phyloP scores from a whole-genome alignment of 2,329 filamentous ascomycete genomes.

The Diaporthe longicolla region DNA sequence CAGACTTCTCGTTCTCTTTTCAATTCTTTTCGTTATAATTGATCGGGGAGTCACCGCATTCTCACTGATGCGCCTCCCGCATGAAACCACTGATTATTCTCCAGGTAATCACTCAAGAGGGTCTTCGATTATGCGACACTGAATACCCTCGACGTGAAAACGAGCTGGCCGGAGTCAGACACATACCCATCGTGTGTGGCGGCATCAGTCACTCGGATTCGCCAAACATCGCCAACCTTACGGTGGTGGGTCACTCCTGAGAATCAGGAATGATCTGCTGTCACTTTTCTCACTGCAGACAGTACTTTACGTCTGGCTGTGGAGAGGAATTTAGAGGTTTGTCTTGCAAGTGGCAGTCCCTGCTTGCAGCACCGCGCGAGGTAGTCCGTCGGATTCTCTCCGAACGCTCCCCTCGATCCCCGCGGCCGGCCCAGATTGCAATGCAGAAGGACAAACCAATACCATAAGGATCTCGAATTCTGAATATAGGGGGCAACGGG shows the following conservation, averaged over 20 bases:
- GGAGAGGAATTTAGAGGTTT: conserved; percentile 58
- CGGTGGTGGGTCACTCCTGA: conserved; percentile 29
- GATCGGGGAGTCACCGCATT: conserved; percentile 5
- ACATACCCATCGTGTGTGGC: not conserved
- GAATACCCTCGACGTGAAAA: not conserved
- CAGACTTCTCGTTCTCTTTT: not conserved
- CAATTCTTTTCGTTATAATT: not conserved
- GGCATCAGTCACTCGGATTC: conserved; percentile 2
- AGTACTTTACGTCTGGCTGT: conserved; percentile 61
- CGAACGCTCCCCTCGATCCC: too few relatives aligned
- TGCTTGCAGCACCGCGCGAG: too few relatives aligned
- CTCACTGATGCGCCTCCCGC: conserved; percentile 19
- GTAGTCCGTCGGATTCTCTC: not conserved
- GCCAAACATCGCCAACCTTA: conserved; percentile 22
- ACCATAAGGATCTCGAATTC: not conserved
- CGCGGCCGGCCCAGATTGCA: not conserved
- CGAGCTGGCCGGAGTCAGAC: conserved; percentile 8
- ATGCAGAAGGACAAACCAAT: not conserved
- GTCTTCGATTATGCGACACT: not conserved
- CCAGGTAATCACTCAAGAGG: not conserved
- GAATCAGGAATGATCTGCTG: conserved; percentile 43
- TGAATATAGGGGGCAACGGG: not conserved
- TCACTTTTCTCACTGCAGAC: conserved; percentile 67
- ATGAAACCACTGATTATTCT: conserved; percentile 38
- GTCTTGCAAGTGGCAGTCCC: not conserved